Conservation (phyloP, 2,329 filamentous ascomycete genomes). For the Pseudogymnoascus sp. region DNA sequence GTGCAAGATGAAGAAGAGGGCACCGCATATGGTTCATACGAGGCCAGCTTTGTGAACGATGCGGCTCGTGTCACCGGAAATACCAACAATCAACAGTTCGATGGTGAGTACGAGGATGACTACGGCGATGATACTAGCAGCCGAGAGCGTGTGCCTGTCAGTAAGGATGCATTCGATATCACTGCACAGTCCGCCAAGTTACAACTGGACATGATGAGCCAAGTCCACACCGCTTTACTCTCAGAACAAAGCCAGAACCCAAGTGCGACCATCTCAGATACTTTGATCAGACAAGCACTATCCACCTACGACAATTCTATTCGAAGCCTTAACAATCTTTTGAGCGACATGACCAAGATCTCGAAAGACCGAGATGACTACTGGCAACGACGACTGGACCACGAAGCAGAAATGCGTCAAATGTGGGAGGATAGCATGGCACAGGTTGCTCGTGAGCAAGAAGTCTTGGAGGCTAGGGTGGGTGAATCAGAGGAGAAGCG, state of each 20-base stretch:
- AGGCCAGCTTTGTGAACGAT: slow-evolving; percentile 42
- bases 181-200: slow-evolving; percentile 90
- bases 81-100: slow-evolving; percentile 31
- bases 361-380: slow-evolving; percentile 90
- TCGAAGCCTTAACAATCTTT: slow-evolving; percentile 72
- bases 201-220: slow-evolving; percentile 81
- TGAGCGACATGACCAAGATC: slow-evolving; percentile 83
- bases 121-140: slow-evolving; percentile 74
- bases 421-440: slow-evolving; percentile 99
- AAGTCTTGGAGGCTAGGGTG: slow-evolving; percentile 77
- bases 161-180: slow-evolving; percentile 92
- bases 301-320: slow-evolving; percentile 84
- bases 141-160: slow-evolving; percentile 62
- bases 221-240: slow-evolving; percentile 75
- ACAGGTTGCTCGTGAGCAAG: slow-evolving; percentile 87
- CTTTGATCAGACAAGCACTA: slow-evolving; percentile 67
- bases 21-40: slow-evolving; percentile 44
- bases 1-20: slow-evolving; percentile 43
- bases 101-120: slow-evolving; percentile 60
- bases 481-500: slow-evolving; percentile 86
- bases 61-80: slow-evolving; percentile 20
- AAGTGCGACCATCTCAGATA: slow-evolving; percentile 63
- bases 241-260: slow-evolving; percentile 63
- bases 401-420: slow-evolving; percentile 81
- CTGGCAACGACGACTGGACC: slow-evolving; percentile 91